Percentiles rank a stretch among this genome's conserved stretches.
phyloP scores from a whole-genome alignment of 441 rosid genomes.

The Populus hybrid region DNA sequence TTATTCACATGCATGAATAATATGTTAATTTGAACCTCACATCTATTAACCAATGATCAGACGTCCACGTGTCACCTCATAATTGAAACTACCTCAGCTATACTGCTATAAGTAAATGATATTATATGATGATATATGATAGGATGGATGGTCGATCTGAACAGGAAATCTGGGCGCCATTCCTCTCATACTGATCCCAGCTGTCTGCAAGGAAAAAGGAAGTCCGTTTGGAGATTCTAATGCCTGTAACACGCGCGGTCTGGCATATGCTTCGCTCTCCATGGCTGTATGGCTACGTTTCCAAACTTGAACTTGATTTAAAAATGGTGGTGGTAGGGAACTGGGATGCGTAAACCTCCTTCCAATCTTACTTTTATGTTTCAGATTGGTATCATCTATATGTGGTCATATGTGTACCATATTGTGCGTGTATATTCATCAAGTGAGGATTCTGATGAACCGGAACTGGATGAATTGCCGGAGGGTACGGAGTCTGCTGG shows the following conservation, averaged over 20 bases:
- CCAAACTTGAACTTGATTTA: neutral
- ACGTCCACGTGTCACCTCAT: too few relatives aligned
- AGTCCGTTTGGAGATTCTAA: slow-evolving; percentile 40
- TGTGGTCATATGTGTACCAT: slow-evolving; percentile 46
- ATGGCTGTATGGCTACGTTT: slow-evolving; percentile 34
- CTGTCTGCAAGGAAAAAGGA: slow-evolving; percentile 41
- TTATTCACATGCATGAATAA: neutral
- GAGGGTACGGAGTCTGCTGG: neutral
- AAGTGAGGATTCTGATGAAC: slow-evolving; percentile 11
- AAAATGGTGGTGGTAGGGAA: neutral
- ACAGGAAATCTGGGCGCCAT: slow-evolving; percentile 38
- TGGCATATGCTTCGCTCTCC: slow-evolving; percentile 43
- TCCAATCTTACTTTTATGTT: neutral
- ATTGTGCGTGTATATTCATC: slow-evolving; percentile 34
- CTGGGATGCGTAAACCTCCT: neutral
- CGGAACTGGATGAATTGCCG: neutral
- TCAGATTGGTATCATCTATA: slow-evolving; percentile 39
- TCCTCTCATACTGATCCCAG: slow-evolving; percentile 42
- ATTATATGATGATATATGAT: too few relatives aligned
- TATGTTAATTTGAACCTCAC: too few relatives aligned
- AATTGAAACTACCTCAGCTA: too few relatives aligned
- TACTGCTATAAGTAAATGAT: too few relatives aligned
- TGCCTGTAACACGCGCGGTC: slow-evolving; percentile 31
- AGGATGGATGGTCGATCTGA: too few relatives aligned
- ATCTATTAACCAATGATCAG: too few relatives aligned